Conservation (phyloP, 1,139 yeast species). For the Kodamaea ohmeri region DNA sequence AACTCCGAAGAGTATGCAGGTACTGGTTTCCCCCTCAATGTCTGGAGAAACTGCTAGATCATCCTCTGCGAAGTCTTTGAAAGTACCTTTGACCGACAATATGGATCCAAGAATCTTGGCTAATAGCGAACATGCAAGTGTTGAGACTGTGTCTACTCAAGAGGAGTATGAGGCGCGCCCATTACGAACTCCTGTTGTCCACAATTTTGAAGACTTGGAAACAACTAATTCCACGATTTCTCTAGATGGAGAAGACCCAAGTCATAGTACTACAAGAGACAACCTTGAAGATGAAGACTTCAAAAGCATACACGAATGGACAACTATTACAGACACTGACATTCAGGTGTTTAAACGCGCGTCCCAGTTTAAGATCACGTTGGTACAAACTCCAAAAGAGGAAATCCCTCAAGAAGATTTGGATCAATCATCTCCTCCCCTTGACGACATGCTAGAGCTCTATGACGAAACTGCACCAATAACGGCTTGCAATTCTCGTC, state of each 20-base stretch:
- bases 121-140: no score
- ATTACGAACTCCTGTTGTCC: no score
- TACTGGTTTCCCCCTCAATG: no score
- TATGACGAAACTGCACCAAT: slow-evolving; percentile 4
- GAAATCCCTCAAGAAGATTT: neutral
- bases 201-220: no score
- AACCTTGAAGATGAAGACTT: slow-evolving; percentile 12
- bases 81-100: no score
- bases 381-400: slow-evolving; percentile 2
- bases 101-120: no score
- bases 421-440: slow-evolving; percentile 1
- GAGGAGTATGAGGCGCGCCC: no score
- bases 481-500: neutral
- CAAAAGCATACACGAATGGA: slow-evolving; percentile 3
- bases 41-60: no score
- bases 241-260: slow-evolving; percentile 13
- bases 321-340: slow-evolving; percentile 23
- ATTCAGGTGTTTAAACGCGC: slow-evolving; percentile 21
- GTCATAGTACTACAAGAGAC: slow-evolving; percentile 21
- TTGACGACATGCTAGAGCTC: slow-evolving; percentile 7
- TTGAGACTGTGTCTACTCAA: no score
- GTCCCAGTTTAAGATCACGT: slow-evolving; percentile 8
- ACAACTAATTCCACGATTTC: neutral
- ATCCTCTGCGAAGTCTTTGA: no score
- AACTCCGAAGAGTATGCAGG: neutral